Percentiles rank a stretch among this genome's conserved stretches.
These are phyloP conservation scores for Cystofilobasidium capitatum DNA, from an alignment of 768 basidiomycete species.

Conservation along the genomic window DNA sequence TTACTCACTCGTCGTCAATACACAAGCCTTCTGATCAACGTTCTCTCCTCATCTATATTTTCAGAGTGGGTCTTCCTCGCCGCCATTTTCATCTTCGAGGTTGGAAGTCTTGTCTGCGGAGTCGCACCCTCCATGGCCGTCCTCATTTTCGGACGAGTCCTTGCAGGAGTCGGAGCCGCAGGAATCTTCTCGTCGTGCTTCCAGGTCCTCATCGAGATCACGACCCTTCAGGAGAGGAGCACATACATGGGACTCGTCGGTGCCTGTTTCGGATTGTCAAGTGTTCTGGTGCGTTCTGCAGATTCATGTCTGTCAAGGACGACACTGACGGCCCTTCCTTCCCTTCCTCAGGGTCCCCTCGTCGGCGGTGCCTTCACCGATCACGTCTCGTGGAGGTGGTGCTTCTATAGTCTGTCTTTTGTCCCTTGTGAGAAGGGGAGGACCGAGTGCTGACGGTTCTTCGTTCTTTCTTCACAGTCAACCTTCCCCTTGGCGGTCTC, in stretches of 20 bases:
- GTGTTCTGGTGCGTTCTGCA: constrained; percentile 35
- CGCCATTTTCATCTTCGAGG: constrained; percentile 39
- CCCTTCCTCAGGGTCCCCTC: constrained; percentile 42
- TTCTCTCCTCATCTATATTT: not conserved
- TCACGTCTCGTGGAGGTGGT: constrained; percentile 32
- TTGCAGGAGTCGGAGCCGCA: constrained; percentile 10
- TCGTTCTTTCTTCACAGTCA: not conserved
- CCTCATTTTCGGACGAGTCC: constrained; percentile 30
- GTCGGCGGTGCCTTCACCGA: constrained; percentile 46
- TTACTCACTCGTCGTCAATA: constrained; percentile 28
- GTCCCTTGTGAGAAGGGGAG: not conserved
- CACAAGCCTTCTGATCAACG: constrained; percentile 29
- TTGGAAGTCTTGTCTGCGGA: constrained; percentile 38
- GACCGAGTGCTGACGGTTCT: not conserved
- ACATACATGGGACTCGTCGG: constrained; percentile 37
- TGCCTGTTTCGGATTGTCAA: constrained; percentile 28
- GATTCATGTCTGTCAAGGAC: constrained; percentile 45
- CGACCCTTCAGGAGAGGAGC: constrained; percentile 22
- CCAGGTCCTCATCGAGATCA: constrained; percentile 30
- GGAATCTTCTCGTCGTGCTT: constrained; percentile 28
- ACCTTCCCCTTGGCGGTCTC: constrained; percentile 22
- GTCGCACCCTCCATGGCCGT: constrained; percentile 31
- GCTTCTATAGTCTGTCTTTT: constrained; percentile 19
- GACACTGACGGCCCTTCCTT: too few species aligned
- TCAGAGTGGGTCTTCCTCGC: constrained; percentile 37